Conservation (phyloP, 148 eudicot species). For the Polygonum aviculare region DNA sequence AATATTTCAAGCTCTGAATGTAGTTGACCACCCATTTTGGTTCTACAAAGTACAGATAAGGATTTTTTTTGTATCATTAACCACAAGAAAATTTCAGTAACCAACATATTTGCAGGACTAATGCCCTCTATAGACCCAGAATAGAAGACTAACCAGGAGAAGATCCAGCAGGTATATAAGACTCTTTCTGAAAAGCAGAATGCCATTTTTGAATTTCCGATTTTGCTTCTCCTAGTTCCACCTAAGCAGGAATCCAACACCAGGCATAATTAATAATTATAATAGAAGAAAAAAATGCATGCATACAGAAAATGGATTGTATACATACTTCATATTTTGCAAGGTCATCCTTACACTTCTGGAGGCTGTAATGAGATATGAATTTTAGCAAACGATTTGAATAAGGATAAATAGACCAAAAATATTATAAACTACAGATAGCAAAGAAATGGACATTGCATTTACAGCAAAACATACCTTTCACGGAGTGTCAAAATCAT, state of each 20-base stretch:
- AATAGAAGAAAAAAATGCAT: neutral
- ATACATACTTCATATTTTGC: slow-evolving; percentile 65
- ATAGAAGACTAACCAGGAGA: slow-evolving; percentile 48
- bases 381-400: neutral
- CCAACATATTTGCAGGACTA: neutral
- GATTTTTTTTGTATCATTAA: neutral
- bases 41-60: slow-evolving; percentile 46
- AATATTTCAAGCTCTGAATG: slow-evolving; percentile 66
- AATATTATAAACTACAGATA: neutral
- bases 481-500: slow-evolving; percentile 96
- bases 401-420: neutral
- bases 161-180: slow-evolving; percentile 60
- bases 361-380: slow-evolving; percentile 45
- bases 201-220: slow-evolving; percentile 89
- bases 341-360: slow-evolving; percentile 75
- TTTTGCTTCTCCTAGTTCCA: slow-evolving; percentile 75
- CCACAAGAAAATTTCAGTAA: neutral
- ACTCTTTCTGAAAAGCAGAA: slow-evolving; percentile 72
- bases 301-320: neutral
- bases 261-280: neutral
- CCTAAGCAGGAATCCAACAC: slow-evolving; percentile 30
- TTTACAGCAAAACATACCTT: slow-evolving; percentile 41
- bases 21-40: slow-evolving; percentile 68
- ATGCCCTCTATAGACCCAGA: neutral
- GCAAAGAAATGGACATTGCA: neutral